phyloP scores from a whole-genome alignment of 208 protist genomes.

The Crithidia thermophila region DNA sequence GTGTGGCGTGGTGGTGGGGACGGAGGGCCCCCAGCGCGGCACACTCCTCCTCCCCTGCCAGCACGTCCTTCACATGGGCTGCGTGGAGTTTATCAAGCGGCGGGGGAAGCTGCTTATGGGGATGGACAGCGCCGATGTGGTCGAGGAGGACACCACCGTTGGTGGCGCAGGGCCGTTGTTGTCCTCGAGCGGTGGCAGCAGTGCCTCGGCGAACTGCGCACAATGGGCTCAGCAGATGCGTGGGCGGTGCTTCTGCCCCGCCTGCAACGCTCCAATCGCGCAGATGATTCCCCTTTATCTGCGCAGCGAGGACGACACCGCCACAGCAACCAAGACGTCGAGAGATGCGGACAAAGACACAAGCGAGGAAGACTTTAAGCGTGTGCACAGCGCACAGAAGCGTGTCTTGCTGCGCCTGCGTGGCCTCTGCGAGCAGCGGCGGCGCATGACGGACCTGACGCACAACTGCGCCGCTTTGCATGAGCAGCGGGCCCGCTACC shows the following conservation, averaged over 20 bases:
- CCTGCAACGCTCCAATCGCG: conserved; percentile 38
- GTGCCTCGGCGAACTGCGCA: no score
- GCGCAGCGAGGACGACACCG: conserved; percentile 24
- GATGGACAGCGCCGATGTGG: conserved; percentile 19
- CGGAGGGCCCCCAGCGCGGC: conserved; percentile 61
- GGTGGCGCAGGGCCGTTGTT: no score
- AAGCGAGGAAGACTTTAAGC: conserved; percentile 22
- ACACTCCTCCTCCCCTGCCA: conserved; percentile 82
- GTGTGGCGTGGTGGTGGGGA: conserved; percentile 65
- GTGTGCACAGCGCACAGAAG: conserved; percentile 56
- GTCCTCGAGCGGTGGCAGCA: neutral
- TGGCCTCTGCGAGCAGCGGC: conserved; percentile 38
- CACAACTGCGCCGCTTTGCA: conserved; percentile 69
- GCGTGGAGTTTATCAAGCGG: conserved; percentile 69
- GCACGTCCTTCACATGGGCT: conserved; percentile 81
- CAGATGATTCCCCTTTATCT: conserved; percentile 64
- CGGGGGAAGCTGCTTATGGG: conserved; percentile 27
- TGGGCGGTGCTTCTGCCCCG: conserved; percentile 44
- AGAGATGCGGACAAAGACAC: neutral
- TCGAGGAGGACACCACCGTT: conserved; percentile 16
- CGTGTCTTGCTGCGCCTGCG: conserved; percentile 49
- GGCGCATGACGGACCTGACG: conserved; percentile 47
- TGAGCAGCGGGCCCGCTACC: conserved; percentile 40
- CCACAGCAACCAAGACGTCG: neutral
- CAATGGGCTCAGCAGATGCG: conserved; percentile 7